Evolutionary conservation across 2,329 filamentous ascomycete species (phyloP).

Genomic region (Ilyonectria mors-panacis): DNA sequence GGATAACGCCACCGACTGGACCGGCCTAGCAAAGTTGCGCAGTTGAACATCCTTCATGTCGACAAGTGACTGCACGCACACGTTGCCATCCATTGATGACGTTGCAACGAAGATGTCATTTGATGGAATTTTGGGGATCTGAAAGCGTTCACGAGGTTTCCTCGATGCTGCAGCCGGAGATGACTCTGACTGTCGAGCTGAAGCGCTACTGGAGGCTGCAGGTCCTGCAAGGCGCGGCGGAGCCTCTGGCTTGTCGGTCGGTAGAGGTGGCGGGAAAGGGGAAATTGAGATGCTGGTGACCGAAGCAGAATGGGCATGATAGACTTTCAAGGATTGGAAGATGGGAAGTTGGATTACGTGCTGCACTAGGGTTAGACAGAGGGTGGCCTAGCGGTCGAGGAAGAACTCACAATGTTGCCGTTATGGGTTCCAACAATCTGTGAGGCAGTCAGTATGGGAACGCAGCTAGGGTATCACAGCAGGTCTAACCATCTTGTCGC

Average conservation of each 20-base stretch:
- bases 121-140: conserved; percentile 81
- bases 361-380: conserved; percentile 61
- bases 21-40: conserved; percentile 92
- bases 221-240: conserved; percentile 55
- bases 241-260: conserved; percentile 60
- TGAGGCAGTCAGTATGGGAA: conserved; percentile 41
- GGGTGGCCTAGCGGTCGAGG: not conserved
- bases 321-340: conserved; percentile 86
- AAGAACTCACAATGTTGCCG: conserved; percentile 85
- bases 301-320: conserved; percentile 93
- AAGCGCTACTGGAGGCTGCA: conserved; percentile 51
- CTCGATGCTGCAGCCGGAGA: conserved; percentile 68
- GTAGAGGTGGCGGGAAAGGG: conserved; percentile 77
- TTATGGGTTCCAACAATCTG: conserved; percentile 96
- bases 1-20: conserved; percentile 93
- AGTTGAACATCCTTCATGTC: conserved; percentile 92
- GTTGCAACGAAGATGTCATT: conserved; percentile 96
- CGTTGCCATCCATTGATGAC: conserved; percentile 94
- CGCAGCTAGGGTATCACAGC: not conserved
- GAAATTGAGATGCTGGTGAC: conserved; percentile 93
- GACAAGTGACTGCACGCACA: conserved; percentile 89
- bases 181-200: conserved; percentile 52
- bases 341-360: conserved; percentile 89
- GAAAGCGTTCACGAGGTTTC: conserved; percentile 64
- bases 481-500: conserved; percentile 90